phyloP scores from a whole-genome alignment of 1,139 yeast genomes.

The Blastobotrys capitulatus region DNA sequence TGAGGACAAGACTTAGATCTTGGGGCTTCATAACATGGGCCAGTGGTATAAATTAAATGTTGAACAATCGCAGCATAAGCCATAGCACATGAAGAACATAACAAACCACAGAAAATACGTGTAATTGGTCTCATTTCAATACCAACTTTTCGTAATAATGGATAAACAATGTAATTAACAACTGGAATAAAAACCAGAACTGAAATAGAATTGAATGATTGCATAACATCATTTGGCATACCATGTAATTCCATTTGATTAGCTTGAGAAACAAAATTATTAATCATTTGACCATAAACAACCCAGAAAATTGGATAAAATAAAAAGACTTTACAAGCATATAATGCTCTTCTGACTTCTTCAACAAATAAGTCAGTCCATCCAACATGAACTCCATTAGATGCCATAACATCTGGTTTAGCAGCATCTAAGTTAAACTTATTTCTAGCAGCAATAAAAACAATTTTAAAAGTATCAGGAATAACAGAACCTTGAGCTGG shows the following conservation, averaged over 20 bases:
- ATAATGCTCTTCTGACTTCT: constrained; percentile 54
- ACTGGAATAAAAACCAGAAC: constrained; percentile 59
- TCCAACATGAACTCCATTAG: constrained; percentile 39
- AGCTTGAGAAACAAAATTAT: constrained; percentile 61
- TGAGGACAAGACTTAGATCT: constrained; percentile 30
- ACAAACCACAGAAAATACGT: constrained; percentile 70
- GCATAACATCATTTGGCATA: constrained; percentile 62
- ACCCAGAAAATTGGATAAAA: constrained; percentile 50
- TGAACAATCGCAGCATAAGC: constrained; percentile 79
- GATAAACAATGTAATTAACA: constrained; percentile 49
- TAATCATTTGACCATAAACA: constrained; percentile 45
- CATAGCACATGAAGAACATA: constrained; percentile 65
- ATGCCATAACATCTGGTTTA: constrained; percentile 43
- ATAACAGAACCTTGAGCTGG: constrained; percentile 62
- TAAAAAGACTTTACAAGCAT: constrained; percentile 58
- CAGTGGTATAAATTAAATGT: constrained; percentile 61
- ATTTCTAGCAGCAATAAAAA: constrained; percentile 44
- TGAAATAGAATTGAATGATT: constrained; percentile 56
- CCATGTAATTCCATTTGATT: constrained; percentile 60
- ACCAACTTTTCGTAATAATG: constrained; percentile 46
- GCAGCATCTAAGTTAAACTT: constrained; percentile 50
- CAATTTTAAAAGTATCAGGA: constrained; percentile 48
- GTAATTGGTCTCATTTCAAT: constrained; percentile 49
- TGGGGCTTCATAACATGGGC: constrained; percentile 63
- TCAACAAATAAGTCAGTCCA: constrained; percentile 62